A percentile compares a stretch with the other conserved stretches of the same genome.
Conservation (phyloP, 371 early-diverging fungal species). For the Spraguea lophii region DNA sequence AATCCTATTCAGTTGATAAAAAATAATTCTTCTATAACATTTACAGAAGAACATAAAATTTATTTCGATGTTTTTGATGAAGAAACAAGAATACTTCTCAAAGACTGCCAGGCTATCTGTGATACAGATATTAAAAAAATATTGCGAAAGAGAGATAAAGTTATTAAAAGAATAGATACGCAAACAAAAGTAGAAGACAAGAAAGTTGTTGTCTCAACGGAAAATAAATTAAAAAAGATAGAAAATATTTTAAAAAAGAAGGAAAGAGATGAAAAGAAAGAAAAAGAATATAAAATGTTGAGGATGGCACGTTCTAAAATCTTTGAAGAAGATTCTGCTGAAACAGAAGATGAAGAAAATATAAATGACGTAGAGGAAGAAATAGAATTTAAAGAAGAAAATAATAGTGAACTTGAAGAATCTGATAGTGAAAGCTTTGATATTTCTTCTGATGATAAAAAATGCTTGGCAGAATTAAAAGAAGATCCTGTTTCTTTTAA, state of each 20-base stretch:
- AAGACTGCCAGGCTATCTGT: slow-evolving; percentile 38
- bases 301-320: slow-evolving; percentile 47
- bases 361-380: slow-evolving; percentile 35
- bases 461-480: slow-evolving; percentile 30
- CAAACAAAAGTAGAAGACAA: slow-evolving; percentile 31
- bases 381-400: not conserved
- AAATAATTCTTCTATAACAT: not conserved
- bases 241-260: not conserved
- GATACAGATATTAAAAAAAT: slow-evolving; percentile 44
- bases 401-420: not conserved
- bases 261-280: slow-evolving; percentile 16
- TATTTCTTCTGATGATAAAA: slow-evolving; percentile 18
- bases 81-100: slow-evolving; percentile 38
- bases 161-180: slow-evolving; percentile 31
- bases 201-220: slow-evolving; percentile 26
- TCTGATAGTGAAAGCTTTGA: not conserved
- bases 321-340: slow-evolving; percentile 53
- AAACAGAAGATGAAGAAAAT: slow-evolving; percentile 53
- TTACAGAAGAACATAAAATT: slow-evolving; percentile 28
- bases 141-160: slow-evolving; percentile 35
- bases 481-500: slow-evolving; percentile 37
- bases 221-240: not conserved
- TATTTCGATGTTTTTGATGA: slow-evolving; percentile 18
- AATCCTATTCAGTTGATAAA: not conserved
- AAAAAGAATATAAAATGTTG: slow-evolving; percentile 37